Evolutionary conservation across 2,329 filamentous ascomycete species (phyloP).

Genomic region (Fusarium nodosum): DNA sequence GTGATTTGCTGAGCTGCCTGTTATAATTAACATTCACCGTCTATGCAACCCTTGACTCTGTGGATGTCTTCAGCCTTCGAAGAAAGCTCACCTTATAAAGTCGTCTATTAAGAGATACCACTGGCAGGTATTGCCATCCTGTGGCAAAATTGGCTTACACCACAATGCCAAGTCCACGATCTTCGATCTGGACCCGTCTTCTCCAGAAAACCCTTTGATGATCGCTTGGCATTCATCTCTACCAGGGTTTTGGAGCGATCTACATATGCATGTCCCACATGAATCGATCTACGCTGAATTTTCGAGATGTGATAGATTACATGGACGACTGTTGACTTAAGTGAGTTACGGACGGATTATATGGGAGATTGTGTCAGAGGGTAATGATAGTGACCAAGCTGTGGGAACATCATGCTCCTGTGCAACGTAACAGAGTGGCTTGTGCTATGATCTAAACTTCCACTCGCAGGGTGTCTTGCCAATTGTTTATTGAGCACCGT

Average conservation of each 20-base stretch:
- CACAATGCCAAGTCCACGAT: neutral
- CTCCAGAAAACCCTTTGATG: slow-evolving; percentile 6
- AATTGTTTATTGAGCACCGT: neutral
- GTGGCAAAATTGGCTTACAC: neutral
- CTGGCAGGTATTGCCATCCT: too few relatives aligned
- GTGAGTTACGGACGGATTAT: too few relatives aligned
- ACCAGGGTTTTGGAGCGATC: neutral
- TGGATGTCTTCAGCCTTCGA: neutral
- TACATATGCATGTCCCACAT: slow-evolving; percentile 2
- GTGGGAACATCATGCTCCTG: neutral
- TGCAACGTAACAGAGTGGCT: neutral
- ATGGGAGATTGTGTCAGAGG: neutral
- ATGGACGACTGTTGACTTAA: too few relatives aligned
- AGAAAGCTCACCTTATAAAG: neutral
- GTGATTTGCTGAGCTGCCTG: neutral
- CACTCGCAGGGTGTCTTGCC: neutral
- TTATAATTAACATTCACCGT: neutral
- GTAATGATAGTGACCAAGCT: neutral
- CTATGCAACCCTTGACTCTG: neutral
- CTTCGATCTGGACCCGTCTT: slow-evolving; percentile 5
- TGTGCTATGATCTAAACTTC: neutral
- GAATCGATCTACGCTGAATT: neutral
- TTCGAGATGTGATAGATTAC: neutral
- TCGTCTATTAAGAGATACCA: too few relatives aligned
- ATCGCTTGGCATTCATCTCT: slow-evolving; percentile 1